These are phyloP conservation scores for Neodidymelliopsis sp. DNA, from an alignment of 2,329 filamentous ascomycete species.

Conservation along the genomic window DNA sequence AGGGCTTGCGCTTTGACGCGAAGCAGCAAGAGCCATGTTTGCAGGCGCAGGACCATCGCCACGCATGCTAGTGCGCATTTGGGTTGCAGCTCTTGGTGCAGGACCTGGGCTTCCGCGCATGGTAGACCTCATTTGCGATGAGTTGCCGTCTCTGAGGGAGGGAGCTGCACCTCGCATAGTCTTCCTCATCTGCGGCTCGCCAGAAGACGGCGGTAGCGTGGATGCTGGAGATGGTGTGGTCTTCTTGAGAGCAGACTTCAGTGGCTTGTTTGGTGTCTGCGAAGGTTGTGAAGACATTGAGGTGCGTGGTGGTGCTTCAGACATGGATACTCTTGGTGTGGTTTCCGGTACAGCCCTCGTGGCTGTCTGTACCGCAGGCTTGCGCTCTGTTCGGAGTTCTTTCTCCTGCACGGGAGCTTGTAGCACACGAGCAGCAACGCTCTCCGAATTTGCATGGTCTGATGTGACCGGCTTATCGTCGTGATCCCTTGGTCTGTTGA, in stretches of 20 bases:
- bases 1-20: constrained; percentile 41
- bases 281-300: constrained; percentile 19
- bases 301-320: constrained; percentile 7
- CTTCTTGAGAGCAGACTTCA: constrained; percentile 53
- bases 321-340: constrained; percentile 4
- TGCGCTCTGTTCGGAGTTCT: constrained; percentile 10
- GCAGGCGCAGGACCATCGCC: constrained; percentile 36
- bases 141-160: constrained; percentile 8
- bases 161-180: constrained; percentile 42
- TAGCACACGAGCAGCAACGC: constrained; percentile 15
- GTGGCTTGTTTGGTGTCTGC: constrained; percentile 40
- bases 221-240: constrained; percentile 29
- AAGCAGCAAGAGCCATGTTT: constrained; percentile 42
- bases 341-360: neutral
- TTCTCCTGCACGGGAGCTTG: constrained; percentile 22
- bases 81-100: constrained; percentile 20
- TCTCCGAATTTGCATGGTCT: constrained; percentile 4
- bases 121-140: constrained; percentile 42
- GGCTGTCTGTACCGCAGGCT: neutral
- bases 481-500: constrained; percentile 68
- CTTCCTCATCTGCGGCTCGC: constrained; percentile 45
- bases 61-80: constrained; percentile 52
- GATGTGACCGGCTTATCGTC: constrained; percentile 15
- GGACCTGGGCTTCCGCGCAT: constrained; percentile 37
- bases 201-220: constrained; percentile 16